phyloP scores from a whole-genome alignment of 2,329 filamentous ascomycete species.

The Rhynchosporium graminicola region DNA sequence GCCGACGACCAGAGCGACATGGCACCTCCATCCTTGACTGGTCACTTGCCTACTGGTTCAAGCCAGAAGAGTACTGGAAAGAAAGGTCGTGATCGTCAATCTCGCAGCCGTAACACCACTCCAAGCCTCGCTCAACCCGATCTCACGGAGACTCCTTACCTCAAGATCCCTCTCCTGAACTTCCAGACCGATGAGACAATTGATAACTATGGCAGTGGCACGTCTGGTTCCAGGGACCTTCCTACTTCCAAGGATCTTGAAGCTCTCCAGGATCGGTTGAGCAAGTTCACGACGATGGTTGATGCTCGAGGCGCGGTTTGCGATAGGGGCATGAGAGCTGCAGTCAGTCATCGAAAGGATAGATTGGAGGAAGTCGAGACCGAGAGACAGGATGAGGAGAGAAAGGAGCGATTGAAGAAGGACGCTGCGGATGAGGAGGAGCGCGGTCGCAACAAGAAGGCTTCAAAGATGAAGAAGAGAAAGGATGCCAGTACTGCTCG shows the following conservation, averaged over 20 bases:
- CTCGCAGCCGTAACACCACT: constrained; percentile 76
- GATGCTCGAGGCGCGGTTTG: constrained; percentile 67
- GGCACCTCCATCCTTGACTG: no score
- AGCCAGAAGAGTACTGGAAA: constrained; percentile 65
- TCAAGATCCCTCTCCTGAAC: constrained; percentile 62
- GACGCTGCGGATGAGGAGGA: constrained; percentile 47
- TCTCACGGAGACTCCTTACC: constrained; percentile 59
- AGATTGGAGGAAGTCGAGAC: constrained; percentile 53
- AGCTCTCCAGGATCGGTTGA: constrained; percentile 63
- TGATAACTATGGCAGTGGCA: constrained; percentile 57
- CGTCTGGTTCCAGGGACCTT: constrained; percentile 41
- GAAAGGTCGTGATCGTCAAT: constrained; percentile 63
- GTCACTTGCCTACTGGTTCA: constrained; percentile 28
- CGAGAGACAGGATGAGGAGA: constrained; percentile 50
- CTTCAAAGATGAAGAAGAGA: constrained; percentile 73
- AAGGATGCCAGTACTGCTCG: constrained; percentile 66
- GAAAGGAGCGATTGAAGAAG: constrained; percentile 46
- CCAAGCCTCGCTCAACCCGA: constrained; percentile 53
- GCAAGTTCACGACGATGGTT: constrained; percentile 65
- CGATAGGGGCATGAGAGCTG: constrained; percentile 71
- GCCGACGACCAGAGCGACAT: no score
- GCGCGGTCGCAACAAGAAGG: constrained; percentile 44
- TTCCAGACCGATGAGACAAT: constrained; percentile 69
- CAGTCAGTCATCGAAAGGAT: constrained; percentile 66
- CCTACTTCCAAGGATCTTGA: constrained; percentile 66